phyloP scores from a whole-genome alignment of 1,284 basidiomycete species.

The Leccinum discolor region DNA sequence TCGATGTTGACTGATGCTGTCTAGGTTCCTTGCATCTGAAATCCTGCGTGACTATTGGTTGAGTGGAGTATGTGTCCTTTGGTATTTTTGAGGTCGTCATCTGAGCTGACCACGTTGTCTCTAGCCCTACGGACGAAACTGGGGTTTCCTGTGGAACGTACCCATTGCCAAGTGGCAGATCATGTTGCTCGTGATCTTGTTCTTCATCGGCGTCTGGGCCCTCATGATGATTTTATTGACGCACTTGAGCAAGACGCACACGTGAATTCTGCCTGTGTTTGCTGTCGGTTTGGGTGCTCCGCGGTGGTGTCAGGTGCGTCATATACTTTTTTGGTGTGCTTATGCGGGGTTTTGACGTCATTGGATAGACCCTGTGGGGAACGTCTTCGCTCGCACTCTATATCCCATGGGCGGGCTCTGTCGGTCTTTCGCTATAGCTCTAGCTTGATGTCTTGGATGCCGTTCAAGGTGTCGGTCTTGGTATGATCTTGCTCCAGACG shows the following conservation, averaged over 20 bases:
- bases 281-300: conserved; percentile 92
- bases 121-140: conserved; percentile 88
- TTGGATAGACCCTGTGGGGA: conserved; percentile 71
- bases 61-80: conserved; percentile 62
- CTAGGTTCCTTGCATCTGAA: conserved; percentile 81
- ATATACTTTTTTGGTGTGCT: not conserved
- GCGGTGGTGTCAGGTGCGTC: conserved; percentile 83
- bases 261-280: conserved; percentile 91
- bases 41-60: conserved; percentile 92
- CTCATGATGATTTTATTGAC: conserved; percentile 69
- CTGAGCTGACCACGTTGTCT: conserved; percentile 11
- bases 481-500: conserved; percentile 78
- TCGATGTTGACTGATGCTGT: not conserved
- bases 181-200: conserved; percentile 74
- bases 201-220: conserved; percentile 86
- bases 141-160: conserved; percentile 91
- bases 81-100: not conserved
- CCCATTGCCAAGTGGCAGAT: conserved; percentile 83
- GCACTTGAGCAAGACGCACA: conserved; percentile 88
- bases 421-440: conserved; percentile 86
- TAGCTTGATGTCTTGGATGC: conserved; percentile 82
- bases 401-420: conserved; percentile 86
- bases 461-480: conserved; percentile 89
- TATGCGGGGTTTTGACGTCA: conserved; percentile 12
- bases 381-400: conserved; percentile 85